These are phyloP conservation scores for Forsythia suspensa DNA, from an alignment of 257 asterid species.

Conservation along the genomic window DNA sequence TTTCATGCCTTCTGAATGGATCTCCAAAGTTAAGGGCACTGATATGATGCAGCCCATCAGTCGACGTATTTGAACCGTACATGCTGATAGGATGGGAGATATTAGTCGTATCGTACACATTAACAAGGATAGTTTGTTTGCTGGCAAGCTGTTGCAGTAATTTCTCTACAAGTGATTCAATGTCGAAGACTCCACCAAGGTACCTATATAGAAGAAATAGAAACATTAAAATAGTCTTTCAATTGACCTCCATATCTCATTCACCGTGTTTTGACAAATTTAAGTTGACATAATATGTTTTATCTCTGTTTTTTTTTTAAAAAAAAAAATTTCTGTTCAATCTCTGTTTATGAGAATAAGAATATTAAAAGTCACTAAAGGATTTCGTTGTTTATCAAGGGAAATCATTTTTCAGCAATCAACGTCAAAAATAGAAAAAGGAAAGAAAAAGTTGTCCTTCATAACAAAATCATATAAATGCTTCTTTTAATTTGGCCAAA, in stretches of 20 bases:
- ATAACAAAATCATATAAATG: background rate
- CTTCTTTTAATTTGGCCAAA: background rate
- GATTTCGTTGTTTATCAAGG: background rate
- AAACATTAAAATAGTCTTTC: background rate
- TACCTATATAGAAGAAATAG: constrained; percentile 54
- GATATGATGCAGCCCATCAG: constrained; percentile 54
- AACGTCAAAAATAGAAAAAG: background rate
- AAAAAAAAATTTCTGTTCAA: too few species aligned
- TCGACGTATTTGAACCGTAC: constrained; percentile 68
- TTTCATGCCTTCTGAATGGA: constrained; percentile 91
- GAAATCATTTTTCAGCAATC: background rate
- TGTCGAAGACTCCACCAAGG: constrained; percentile 96
- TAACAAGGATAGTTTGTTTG: constrained; percentile 88
- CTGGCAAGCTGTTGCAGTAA: constrained; percentile 98
- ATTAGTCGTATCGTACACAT: constrained; percentile 81
- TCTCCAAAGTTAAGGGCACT: constrained; percentile 93
- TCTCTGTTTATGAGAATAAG: background rate
- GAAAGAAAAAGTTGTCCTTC: background rate
- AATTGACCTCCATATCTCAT: background rate
- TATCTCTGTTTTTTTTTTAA: background rate
- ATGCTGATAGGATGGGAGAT: constrained; percentile 75
- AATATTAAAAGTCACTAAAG: background rate
- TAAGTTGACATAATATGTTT: background rate
- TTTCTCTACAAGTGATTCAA: constrained; percentile 96
- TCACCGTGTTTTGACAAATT: background rate